A percentile compares a stretch with the other conserved stretches of the same genome.
These are phyloP conservation scores for Monosporascus ibericus DNA, from an alignment of 2,329 filamentous ascomycete species.

Conservation along the genomic window DNA sequence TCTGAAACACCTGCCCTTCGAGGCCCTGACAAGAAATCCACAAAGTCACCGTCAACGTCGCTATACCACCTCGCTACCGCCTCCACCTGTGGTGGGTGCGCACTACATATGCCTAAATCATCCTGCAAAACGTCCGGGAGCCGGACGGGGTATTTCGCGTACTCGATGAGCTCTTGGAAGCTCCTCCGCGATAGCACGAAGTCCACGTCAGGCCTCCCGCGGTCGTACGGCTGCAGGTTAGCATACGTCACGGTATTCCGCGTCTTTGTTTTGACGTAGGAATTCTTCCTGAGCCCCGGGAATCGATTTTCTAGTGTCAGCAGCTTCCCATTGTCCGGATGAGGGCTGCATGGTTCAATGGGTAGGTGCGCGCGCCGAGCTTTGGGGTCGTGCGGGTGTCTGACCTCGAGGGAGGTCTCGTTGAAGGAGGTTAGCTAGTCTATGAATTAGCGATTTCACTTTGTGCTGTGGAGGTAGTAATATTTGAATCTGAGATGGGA, in stretches of 20 bases:
- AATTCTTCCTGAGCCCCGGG: slow-evolving; percentile 9
- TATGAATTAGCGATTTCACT: background rate
- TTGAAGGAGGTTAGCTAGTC: slow-evolving; percentile 16
- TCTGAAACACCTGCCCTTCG: no score
- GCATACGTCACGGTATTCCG: slow-evolving; percentile 5
- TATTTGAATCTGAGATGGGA: background rate
- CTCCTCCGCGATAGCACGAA: slow-evolving; percentile 10
- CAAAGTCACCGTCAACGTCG: background rate
- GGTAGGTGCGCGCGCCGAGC: slow-evolving; percentile 12
- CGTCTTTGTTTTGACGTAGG: slow-evolving; percentile 12
- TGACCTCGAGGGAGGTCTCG: slow-evolving; percentile 7
- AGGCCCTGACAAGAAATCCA: no score
- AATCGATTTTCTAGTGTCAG: slow-evolving; percentile 9
- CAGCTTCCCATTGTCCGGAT: slow-evolving; percentile 17
- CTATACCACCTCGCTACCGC: background rate
- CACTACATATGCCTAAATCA: background rate
- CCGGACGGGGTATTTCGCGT: slow-evolving; percentile 10
- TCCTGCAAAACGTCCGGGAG: background rate
- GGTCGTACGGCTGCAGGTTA: slow-evolving; percentile 8
- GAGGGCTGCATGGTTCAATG: slow-evolving; percentile 11
- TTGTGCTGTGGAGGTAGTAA: background rate
- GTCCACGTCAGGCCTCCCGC: slow-evolving; percentile 7
- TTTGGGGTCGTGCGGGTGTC: slow-evolving; percentile 2
- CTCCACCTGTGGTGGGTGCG: background rate
- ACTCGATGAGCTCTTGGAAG: slow-evolving; percentile 14